Conservation (phyloP, 1,284 basidiomycete genomes). For the Amylostereum areolatum region DNA sequence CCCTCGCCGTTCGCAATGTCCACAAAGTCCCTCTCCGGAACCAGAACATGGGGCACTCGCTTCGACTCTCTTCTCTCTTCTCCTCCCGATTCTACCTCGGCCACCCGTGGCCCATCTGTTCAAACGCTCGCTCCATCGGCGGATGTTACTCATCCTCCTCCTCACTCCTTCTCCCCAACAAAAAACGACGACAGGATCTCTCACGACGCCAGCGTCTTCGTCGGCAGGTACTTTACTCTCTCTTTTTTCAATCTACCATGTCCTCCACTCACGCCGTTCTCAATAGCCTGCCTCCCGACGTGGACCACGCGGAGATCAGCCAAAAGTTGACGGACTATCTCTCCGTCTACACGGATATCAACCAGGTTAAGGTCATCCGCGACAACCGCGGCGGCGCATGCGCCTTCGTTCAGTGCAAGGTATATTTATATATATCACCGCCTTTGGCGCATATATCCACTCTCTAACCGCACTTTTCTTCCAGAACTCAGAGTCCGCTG, state of each 20-base stretch:
- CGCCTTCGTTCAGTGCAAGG: slow-evolving; percentile 79
- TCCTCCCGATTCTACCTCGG: slow-evolving; percentile 20
- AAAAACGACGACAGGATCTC: slow-evolving; percentile 43
- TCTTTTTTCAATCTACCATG: slow-evolving; percentile 4
- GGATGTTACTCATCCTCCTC: too few relatives aligned
- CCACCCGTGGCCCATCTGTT: too few relatives aligned
- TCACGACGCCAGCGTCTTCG: slow-evolving; percentile 74
- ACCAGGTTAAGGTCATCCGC: slow-evolving; percentile 67
- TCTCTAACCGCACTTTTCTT: slow-evolving; percentile 9
- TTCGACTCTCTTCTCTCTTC: slow-evolving; percentile 41
- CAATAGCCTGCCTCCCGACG: slow-evolving; percentile 60
- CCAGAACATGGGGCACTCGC: slow-evolving; percentile 62
- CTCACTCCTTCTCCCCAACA: neutral
- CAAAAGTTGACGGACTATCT: slow-evolving; percentile 57
- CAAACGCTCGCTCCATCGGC: too few relatives aligned
- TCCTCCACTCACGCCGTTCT: slow-evolving; percentile 7
- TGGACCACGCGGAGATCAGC: slow-evolving; percentile 57
- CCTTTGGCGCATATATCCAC: too few relatives aligned
- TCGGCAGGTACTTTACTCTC: slow-evolving; percentile 54
- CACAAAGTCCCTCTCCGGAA: slow-evolving; percentile 3
- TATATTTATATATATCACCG: slow-evolving; percentile 22
- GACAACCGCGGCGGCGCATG: slow-evolving; percentile 71
- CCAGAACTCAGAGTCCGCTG: slow-evolving; percentile 54
- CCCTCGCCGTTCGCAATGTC: neutral
- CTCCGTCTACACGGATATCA: slow-evolving; percentile 53